Evolutionary conservation across 2,329 filamentous ascomycete genomes (phyloP).

Genomic region (Talaromyces amestolkiae): DNA sequence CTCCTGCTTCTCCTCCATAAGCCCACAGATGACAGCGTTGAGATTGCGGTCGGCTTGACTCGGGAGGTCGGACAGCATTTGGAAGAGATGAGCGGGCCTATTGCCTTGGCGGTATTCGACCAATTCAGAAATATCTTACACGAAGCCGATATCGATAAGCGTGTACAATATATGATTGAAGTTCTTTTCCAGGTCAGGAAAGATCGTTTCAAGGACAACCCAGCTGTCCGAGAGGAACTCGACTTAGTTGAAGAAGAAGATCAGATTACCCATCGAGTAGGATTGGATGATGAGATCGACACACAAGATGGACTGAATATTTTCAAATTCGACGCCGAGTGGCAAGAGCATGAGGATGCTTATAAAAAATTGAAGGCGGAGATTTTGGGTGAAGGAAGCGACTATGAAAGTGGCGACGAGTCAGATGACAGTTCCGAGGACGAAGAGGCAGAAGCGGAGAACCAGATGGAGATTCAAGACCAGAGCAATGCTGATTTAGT

Average conservation of each 20-base stretch:
- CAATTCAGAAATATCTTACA: conserved; percentile 94
- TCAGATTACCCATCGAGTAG: conserved; percentile 86
- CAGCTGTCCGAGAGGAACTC: conserved; percentile 83
- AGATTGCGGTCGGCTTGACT: conserved; percentile 92
- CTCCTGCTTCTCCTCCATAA: conserved; percentile 88
- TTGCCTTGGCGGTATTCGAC: conserved; percentile 88
- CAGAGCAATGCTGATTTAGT: conserved; percentile 95
- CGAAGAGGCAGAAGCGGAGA: conserved; percentile 74
- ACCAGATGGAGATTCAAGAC: conserved; percentile 92
- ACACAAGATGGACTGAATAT: conserved; percentile 87
- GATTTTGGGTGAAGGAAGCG: conserved; percentile 90
- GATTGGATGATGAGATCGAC: conserved; percentile 79
- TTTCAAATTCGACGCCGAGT: conserved; percentile 90
- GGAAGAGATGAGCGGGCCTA: conserved; percentile 89
- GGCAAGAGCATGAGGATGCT: conserved; percentile 84
- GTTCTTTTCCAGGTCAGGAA: conserved; percentile 95
- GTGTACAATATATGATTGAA: conserved; percentile 99
- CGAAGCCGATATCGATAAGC: conserved; percentile 94
- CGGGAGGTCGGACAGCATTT: conserved; percentile 90
- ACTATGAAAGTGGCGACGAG: conserved; percentile 68
- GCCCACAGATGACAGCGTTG: conserved; percentile 94
- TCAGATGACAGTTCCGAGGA: conserved; percentile 62
- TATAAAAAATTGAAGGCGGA: conserved; percentile 90
- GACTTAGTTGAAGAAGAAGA: conserved; percentile 97
- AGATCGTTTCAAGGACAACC: conserved; percentile 94